Evolutionary conservation across 2,329 filamentous ascomycete species (phyloP).

Genomic region (Trichoderma citrinoviride): DNA sequence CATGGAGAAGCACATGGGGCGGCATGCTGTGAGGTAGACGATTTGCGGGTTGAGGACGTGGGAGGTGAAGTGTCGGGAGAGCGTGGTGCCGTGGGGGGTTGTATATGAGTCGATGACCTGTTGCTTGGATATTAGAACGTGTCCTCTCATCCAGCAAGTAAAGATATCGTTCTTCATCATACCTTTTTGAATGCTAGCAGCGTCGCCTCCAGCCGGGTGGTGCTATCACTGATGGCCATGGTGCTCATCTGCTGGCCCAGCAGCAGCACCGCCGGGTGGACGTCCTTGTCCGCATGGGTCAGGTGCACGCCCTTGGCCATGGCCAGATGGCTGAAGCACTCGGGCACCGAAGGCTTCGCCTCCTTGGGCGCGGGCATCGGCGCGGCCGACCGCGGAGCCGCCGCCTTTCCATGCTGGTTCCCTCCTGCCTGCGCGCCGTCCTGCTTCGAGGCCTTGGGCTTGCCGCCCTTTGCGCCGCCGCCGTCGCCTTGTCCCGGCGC

Average conservation of each 20-base stretch:
- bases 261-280: conserved; percentile 81
- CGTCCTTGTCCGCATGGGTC: conserved; percentile 65
- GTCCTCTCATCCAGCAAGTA: not conserved
- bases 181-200: conserved; percentile 87
- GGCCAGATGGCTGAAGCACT: conserved; percentile 79
- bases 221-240: conserved; percentile 87
- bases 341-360: conserved; percentile 61
- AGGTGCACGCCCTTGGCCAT: conserved; percentile 58
- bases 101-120: conserved; percentile 91
- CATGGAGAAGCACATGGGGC: conserved; percentile 95
- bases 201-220: conserved; percentile 81
- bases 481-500: conserved; percentile 37
- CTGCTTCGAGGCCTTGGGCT: conserved; percentile 45
- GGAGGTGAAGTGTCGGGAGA: conserved; percentile 86
- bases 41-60: conserved; percentile 94
- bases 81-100: conserved; percentile 78
- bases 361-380: conserved; percentile 45
- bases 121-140: not conserved
- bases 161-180: conserved; percentile 16
- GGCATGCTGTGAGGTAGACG: conserved; percentile 86
- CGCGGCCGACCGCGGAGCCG: conserved; percentile 32
- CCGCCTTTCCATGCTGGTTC: conserved; percentile 36
- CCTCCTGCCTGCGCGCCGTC: conserved; percentile 36
- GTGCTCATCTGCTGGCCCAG: conserved; percentile 87
- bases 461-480: conserved; percentile 42